Conservation (phyloP, 352 stramenopile species). For the Pythium rhizo-oryzae region DNA sequence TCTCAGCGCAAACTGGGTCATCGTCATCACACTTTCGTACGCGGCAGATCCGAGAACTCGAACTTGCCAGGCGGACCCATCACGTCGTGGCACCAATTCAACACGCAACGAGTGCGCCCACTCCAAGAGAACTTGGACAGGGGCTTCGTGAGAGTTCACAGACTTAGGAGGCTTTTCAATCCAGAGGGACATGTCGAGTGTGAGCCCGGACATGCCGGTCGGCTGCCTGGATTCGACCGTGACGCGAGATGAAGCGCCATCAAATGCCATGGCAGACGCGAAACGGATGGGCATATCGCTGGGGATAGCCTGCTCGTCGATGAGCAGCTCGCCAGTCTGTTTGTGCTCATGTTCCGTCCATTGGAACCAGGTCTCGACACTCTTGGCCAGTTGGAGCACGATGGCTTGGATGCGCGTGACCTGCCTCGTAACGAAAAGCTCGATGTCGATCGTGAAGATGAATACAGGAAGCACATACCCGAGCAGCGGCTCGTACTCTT, state of each 20-base stretch:
- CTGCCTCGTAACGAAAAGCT: neutral
- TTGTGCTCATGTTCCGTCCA: neutral
- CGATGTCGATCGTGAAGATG: constrained; percentile 26
- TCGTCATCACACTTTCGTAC: constrained; percentile 12
- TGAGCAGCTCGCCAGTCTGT: neutral
- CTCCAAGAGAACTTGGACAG: constrained; percentile 14
- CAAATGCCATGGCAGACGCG: constrained; percentile 12
- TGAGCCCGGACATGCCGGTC: constrained; percentile 30
- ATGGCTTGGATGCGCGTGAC: neutral
- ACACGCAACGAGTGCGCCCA: constrained; percentile 9
- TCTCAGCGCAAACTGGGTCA: constrained; percentile 4
- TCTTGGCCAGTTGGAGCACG: neutral
- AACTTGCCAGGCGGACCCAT: constrained; percentile 11
- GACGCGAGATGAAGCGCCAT: constrained; percentile 13
- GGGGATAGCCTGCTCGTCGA: neutral
- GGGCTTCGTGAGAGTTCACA: too few species aligned
- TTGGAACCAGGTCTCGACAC: neutral
- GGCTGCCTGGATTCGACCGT: constrained; percentile 28
- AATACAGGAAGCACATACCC: constrained; percentile 34
- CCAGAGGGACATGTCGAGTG: constrained; percentile 45
- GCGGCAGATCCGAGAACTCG: neutral
- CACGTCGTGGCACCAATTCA: constrained; percentile 7
- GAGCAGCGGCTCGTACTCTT: constrained; percentile 23
- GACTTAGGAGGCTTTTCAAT: constrained; percentile 22
- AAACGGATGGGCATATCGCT: constrained; percentile 24